These are phyloP conservation scores for Termitomyces titanicus DNA, from an alignment of 768 basidiomycete species.

Conservation along the genomic window DNA sequence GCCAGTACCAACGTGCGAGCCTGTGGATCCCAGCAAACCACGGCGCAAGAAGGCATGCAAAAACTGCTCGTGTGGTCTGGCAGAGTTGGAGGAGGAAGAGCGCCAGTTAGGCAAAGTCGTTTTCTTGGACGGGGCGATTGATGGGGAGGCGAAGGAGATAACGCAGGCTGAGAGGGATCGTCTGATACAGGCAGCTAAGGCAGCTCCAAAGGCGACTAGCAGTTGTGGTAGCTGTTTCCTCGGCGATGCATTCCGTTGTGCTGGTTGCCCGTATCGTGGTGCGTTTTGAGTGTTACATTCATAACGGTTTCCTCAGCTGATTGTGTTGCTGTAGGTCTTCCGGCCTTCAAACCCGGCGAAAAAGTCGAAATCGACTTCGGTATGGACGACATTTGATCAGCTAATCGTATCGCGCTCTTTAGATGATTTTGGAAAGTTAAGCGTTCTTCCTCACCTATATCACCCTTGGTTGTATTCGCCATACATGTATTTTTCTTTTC, in stretches of 20 bases:
- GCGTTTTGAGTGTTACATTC: conserved; percentile 28
- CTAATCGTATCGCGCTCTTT: neutral
- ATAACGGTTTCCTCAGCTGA: conserved; percentile 2
- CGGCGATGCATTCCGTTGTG: conserved; percentile 97
- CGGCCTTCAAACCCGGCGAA: conserved; percentile 97
- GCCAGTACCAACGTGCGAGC: conserved; percentile 76
- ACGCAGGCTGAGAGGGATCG: conserved; percentile 60
- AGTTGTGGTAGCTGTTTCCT: conserved; percentile 97
- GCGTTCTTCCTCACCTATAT: neutral
- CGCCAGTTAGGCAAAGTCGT: conserved; percentile 56
- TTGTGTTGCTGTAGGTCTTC: conserved; percentile 62
- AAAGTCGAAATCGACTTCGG: conserved; percentile 90
- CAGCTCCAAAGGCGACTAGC: conserved; percentile 85
- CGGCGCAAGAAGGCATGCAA: conserved; percentile 92
- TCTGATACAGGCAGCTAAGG: conserved; percentile 60
- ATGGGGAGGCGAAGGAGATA: conserved; percentile 57
- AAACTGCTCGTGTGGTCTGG: conserved; percentile 93
- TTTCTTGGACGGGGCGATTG: conserved; percentile 59
- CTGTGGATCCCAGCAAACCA: conserved; percentile 46
- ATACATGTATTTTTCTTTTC: neutral
- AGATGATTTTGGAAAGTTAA: neutral
- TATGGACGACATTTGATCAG: conserved; percentile 79
- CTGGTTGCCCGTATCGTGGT: conserved; percentile 96
- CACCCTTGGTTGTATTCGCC: neutral
- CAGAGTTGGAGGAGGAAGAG: conserved; percentile 90